Conservation (phyloP, 768 basidiomycete species). For the Mycena alexandri region DNA sequence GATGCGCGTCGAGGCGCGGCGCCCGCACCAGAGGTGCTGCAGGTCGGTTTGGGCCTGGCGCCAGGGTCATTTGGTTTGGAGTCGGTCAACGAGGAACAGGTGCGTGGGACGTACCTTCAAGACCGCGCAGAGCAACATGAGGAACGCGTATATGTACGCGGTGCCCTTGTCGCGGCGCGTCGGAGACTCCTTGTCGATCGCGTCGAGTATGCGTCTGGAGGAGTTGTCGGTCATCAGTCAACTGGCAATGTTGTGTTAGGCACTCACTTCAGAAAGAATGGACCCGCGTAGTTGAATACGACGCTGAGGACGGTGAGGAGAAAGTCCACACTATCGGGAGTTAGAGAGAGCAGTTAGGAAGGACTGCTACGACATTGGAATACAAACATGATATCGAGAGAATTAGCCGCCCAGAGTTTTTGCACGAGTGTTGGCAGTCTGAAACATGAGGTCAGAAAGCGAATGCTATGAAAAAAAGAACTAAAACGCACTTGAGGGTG, state of each 20-base stretch:
- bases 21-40: conserved; percentile 84
- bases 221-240: not conserved
- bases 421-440: conserved; percentile 5
- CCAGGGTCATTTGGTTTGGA: conserved; percentile 65
- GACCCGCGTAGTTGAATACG: conserved; percentile 81
- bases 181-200: conserved; percentile 54
- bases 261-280: conserved; percentile 87
- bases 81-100: too few relatives aligned
- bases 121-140: conserved; percentile 74
- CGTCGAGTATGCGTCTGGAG: conserved; percentile 30
- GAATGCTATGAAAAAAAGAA: not conserved
- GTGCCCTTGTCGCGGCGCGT: conserved; percentile 63
- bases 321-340: conserved; percentile 67
- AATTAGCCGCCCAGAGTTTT: conserved; percentile 23
- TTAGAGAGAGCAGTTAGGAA: not conserved
- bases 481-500: conserved; percentile 2
- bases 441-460: not conserved
- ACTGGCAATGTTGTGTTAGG: too few relatives aligned
- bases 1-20: conserved; percentile 79
- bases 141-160: conserved; percentile 85
- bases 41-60: conserved; percentile 50
- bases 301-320: conserved; percentile 76
- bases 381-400: conserved; percentile 23
- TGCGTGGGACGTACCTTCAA: too few relatives aligned
- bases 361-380: too few relatives aligned